Base-by-base conservation (phyloP, 805 yeast genomes). In the Deakozyma indianensis region DNA sequence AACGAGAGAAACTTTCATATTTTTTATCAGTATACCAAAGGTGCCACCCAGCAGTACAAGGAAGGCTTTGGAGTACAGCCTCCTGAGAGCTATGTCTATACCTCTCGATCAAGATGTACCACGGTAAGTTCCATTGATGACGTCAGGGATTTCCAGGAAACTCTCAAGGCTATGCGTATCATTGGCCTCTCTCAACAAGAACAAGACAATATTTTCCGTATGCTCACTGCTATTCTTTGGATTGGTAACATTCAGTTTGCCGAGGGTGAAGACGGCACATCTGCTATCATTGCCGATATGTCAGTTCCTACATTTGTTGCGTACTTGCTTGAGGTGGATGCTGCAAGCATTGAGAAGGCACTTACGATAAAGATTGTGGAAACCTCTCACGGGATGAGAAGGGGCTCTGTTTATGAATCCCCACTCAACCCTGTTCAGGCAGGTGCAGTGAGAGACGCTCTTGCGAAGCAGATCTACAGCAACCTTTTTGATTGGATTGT, bases 401-500 rank as follows among this genome's bases (percentile, higher is more conserved):
- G 96, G 54, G 97, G 96, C 16, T 87, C 95, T 14, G 78, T 90
- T 4, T 92, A 90, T 59, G 96, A 92, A 60, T 92, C 86, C 40
- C 97, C 98, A 1, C 71, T 92, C 53, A 92, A 92, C 58, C 71
- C 74, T 28, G 87, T 83, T 1, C 99, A 92, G 64, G 97, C 98
- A 2, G 47, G 57, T 4, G 95, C 98, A 0, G 96, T 87, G 11
- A 77, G 88, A 54, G 97, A 92, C 63, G 96, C 96, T 3, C 68
- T 92, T 43, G 95, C 97, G 3, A 92, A 88, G 65, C 96, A 95
- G 2, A 72, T 92, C 43, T 92, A 92, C 68, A 86, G 78, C 61
- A 88, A 88, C 56, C 67, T 92, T 47, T 92, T 92, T 57, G 97
- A 92, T 50, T 88, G 97, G 96, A 87, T 92, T 57, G 97, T 92